A percentile compares a stretch with the other conserved stretches of the same genome.
These are phyloP conservation scores for Boletus mariae DNA, from an alignment of 1,284 basidiomycete species.

Conservation along the genomic window DNA sequence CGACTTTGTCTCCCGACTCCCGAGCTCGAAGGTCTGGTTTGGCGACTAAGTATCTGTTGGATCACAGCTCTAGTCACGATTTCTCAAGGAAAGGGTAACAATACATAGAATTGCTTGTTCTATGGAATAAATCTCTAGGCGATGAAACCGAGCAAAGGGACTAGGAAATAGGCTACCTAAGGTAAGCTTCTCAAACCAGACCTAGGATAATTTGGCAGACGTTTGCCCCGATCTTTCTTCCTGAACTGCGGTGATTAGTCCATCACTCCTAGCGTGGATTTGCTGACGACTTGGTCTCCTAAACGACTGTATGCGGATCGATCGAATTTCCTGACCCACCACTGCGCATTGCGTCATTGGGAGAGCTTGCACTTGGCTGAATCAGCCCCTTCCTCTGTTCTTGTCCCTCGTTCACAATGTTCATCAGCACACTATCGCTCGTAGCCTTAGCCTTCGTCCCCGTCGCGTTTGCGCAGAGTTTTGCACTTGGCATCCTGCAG, in stretches of 20 bases:
- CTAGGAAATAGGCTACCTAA: too few relatives aligned
- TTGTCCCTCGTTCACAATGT: constrained; percentile 16
- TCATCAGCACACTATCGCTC: constrained; percentile 6
- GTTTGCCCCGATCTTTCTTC: too few relatives aligned
- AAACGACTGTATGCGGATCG: not conserved
- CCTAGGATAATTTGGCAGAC: too few relatives aligned
- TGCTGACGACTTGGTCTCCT: not conserved
- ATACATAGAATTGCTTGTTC: not conserved
- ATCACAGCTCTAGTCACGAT: not conserved
- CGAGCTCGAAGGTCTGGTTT: not conserved
- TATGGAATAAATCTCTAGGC: not conserved
- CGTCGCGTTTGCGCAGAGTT: constrained; percentile 20
- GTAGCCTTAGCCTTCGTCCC: constrained; percentile 14
- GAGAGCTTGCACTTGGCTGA: not conserved
- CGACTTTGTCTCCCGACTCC: not conserved
- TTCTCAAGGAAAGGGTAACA: not conserved
- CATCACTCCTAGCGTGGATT: not conserved
- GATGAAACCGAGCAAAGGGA: not conserved
- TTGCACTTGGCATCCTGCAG: constrained; percentile 23
- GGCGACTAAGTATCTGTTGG: too few relatives aligned
- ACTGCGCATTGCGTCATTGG: constrained; percentile 33
- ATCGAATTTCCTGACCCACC: not conserved
- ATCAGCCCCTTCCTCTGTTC: not conserved
- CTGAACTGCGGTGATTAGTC: not conserved
- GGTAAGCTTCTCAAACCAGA: too few relatives aligned